Conservation (phyloP, 495 filamentous ascomycete species). For the Neurospora sp. region DNA sequence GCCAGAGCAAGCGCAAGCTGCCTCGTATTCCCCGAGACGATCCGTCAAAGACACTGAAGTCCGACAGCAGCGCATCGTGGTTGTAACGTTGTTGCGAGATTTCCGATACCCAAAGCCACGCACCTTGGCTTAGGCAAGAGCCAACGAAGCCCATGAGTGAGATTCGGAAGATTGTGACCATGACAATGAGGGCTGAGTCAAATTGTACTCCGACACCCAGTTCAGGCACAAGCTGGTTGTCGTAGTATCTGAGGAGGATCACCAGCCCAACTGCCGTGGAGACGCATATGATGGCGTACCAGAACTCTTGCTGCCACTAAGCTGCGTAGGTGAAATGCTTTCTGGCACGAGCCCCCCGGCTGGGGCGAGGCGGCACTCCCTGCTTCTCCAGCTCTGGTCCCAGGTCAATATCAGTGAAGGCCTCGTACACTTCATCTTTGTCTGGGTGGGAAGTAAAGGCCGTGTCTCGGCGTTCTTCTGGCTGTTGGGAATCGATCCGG, state of each 20-base stretch:
- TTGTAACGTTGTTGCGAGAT: constrained; percentile 16
- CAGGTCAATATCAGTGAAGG: background rate
- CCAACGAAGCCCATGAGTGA: constrained; percentile 25
- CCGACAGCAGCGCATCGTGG: constrained; percentile 18
- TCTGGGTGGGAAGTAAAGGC: background rate
- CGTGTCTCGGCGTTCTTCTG: background rate
- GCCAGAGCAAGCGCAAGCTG: constrained; percentile 21
- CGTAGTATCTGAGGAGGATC: constrained; percentile 17
- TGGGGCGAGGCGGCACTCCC: background rate
- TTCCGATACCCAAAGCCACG: constrained; percentile 28
- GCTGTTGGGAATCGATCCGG: background rate
- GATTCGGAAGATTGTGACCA: constrained; percentile 24
- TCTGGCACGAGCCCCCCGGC: background rate
- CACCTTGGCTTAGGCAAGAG: constrained; percentile 24
- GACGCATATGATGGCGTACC: constrained; percentile 22
- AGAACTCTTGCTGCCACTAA: constrained; percentile 28
- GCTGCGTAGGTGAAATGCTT: constrained; percentile 7
- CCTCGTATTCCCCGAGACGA: constrained; percentile 26
- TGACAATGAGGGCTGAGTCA: constrained; percentile 23
- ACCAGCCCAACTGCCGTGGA: constrained; percentile 11
- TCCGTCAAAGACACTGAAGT: constrained; percentile 30
- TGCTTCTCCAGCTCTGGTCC: background rate
- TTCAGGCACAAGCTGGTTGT: constrained; percentile 19
- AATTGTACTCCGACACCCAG: constrained; percentile 17
- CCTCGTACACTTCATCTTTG: background rate